phyloP scores from a whole-genome alignment of 768 basidiomycete genomes.

The Amanita rubescens region DNA sequence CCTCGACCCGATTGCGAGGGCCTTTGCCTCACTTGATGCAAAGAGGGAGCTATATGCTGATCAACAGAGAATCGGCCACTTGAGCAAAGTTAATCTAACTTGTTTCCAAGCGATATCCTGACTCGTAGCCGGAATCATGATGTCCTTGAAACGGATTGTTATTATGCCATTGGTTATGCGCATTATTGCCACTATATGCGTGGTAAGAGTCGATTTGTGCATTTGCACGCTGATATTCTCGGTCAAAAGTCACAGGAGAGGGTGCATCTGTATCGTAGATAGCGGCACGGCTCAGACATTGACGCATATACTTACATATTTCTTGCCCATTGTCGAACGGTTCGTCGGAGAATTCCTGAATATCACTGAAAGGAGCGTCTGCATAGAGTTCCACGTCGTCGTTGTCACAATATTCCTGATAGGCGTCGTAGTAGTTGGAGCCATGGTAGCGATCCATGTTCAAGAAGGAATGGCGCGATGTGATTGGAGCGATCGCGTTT shows the following conservation, averaged over 20 bases:
- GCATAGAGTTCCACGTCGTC: conserved; percentile 4
- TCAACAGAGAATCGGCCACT: background rate
- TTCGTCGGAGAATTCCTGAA: conserved; percentile 8
- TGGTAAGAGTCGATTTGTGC: background rate
- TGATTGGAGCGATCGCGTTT: background rate
- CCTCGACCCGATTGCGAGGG: background rate
- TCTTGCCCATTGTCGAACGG: conserved; percentile 9
- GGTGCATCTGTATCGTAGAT: conserved; percentile 17
- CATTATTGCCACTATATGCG: background rate
- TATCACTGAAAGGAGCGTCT: conserved; percentile 16
- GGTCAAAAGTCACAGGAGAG: conserved; percentile 26
- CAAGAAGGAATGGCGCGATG: background rate
- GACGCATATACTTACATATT: conserved; percentile 12
- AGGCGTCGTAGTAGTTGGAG: background rate
- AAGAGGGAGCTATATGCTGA: background rate
- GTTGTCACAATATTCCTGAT: background rate
- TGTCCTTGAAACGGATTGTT: background rate
- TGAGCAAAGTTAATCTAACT: background rate
- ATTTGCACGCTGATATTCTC: conserved; percentile 9
- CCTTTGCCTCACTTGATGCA: background rate
- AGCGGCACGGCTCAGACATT: background rate
- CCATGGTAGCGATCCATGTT: background rate
- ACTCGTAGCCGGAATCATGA: background rate
- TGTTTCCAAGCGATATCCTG: background rate
- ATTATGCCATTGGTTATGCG: background rate